Evolutionary conservation across 2,329 filamentous ascomycete genomes (phyloP).

Genomic region (Gaeumannomyces tritici): DNA sequence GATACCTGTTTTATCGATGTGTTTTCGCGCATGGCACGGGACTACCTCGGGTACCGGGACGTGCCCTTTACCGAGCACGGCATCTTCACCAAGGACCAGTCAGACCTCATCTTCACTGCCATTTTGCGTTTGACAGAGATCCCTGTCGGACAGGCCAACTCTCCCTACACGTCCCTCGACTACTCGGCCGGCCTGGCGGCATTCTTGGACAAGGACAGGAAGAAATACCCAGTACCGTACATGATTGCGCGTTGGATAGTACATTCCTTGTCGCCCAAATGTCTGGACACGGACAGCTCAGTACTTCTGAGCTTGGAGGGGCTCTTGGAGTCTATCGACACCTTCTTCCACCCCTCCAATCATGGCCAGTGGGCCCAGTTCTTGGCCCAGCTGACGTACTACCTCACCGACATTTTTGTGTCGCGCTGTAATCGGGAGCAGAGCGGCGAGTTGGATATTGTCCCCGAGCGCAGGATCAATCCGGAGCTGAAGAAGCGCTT

Average conservation of each 20-base stretch:
- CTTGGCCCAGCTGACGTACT: conserved; percentile 82
- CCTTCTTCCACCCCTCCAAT: conserved; percentile 98
- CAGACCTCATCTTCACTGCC: conserved; percentile 85
- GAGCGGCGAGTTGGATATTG: conserved; percentile 83
- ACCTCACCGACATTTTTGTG: conserved; percentile 90
- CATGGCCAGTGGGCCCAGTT: conserved; percentile 86
- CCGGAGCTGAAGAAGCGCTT: conserved; percentile 79
- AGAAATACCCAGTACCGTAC: conserved; percentile 86
- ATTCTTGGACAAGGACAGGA: conserved; percentile 83
- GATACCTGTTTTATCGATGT: conserved; percentile 86
- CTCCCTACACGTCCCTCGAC: conserved; percentile 82
- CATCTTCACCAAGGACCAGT: conserved; percentile 87
- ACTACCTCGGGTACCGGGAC: conserved; percentile 66
- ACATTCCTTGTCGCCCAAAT: conserved; percentile 82
- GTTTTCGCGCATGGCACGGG: conserved; percentile 76
- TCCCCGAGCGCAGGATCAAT: conserved; percentile 68
- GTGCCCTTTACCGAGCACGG: conserved; percentile 78
- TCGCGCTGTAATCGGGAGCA: conserved; percentile 96
- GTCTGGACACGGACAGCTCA: conserved; percentile 61
- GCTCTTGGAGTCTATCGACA: conserved; percentile 89
- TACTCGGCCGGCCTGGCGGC: conserved; percentile 72
- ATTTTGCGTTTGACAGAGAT: conserved; percentile 86
- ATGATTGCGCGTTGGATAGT: conserved; percentile 89
- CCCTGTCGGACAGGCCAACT: conserved; percentile 90
- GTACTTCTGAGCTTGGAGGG: conserved; percentile 80